A percentile compares a stretch with the other conserved stretches of the same genome.
Evolutionary conservation across 495 filamentous ascomycete species (phyloP).

Genomic region (Xylaria flabelliformis): DNA sequence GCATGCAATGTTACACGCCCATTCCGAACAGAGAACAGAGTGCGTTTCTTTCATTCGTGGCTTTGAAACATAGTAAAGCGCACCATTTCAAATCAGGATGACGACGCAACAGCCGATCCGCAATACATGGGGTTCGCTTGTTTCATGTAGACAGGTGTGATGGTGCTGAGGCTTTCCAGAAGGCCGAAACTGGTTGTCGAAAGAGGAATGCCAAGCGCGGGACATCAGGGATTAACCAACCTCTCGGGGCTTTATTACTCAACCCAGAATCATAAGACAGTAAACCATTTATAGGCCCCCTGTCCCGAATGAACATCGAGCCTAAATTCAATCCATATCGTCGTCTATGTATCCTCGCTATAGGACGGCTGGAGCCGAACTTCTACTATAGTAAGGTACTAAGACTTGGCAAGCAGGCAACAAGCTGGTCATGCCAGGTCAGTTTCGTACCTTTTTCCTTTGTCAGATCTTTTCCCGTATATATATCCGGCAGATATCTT

Average conservation of each 20-base stretch:
- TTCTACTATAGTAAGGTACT: not conserved
- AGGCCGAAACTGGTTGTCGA: slow-evolving; percentile 1
- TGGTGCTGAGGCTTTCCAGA: slow-evolving; percentile 21
- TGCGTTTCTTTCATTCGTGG: not conserved
- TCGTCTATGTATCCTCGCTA: no score
- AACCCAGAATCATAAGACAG: not conserved
- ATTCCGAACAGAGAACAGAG: not conserved
- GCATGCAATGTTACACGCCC: not conserved
- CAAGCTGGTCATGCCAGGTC: not conserved
- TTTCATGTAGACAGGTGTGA: slow-evolving; percentile 23
- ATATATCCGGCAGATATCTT: not conserved
- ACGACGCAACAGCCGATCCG: slow-evolving; percentile 13
- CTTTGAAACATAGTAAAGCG: not conserved
- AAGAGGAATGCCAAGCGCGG: slow-evolving; percentile 18
- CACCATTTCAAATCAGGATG: slow-evolving; percentile 18
- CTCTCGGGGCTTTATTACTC: not conserved
- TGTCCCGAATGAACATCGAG: not conserved
- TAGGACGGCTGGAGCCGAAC: no score
- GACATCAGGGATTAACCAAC: slow-evolving; percentile 7
- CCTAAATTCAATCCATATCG: not conserved
- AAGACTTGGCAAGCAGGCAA: slow-evolving; percentile 1
- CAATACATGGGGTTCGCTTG: slow-evolving; percentile 8
- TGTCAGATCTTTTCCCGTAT: slow-evolving; percentile 2
- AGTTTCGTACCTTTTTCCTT: not conserved
- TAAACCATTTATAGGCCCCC: not conserved